Evolutionary conservation across 495 filamentous ascomycete genomes (phyloP).

Genomic region (Hyaloscypha hepaticicola): DNA sequence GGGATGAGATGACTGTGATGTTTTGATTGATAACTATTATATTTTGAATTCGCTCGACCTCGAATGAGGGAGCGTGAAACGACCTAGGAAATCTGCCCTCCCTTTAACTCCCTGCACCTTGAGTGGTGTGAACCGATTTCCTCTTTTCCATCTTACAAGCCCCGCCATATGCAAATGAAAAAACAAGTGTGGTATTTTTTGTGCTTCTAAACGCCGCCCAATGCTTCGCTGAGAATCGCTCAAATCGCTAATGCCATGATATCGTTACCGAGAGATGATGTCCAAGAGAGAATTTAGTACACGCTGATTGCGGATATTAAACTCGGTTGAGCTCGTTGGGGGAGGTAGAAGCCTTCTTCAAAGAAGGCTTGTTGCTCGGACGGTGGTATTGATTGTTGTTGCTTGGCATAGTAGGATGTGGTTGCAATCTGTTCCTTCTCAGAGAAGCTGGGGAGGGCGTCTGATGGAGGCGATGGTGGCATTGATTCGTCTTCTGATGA

Average conservation of each 20-base stretch:
- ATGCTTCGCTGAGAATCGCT: conserved; percentile 16
- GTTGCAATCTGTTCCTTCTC: conserved; percentile 51
- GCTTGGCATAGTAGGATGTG: conserved; percentile 29
- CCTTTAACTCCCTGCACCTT: conserved; percentile 23
- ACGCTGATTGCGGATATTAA: conserved; percentile 35
- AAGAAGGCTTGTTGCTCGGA: conserved; percentile 32
- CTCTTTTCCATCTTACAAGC: not conserved
- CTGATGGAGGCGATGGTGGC: conserved; percentile 79
- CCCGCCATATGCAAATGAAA: conserved; percentile 8
- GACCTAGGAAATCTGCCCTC: conserved; percentile 16
- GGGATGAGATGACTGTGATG: not conserved
- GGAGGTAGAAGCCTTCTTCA: conserved; percentile 32
- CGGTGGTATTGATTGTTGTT: conserved; percentile 25
- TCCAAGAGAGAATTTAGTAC: conserved; percentile 21
- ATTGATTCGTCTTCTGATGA: conserved; percentile 68
- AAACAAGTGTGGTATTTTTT: conserved; percentile 17
- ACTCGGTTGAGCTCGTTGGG: conserved; percentile 19
- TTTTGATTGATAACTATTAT: conserved; percentile 4
- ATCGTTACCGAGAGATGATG: not conserved
- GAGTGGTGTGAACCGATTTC: conserved; percentile 27
- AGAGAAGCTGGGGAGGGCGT: conserved; percentile 64
- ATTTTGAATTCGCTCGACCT: conserved; percentile 3
- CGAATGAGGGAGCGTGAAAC: conserved; percentile 8
- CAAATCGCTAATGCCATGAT: conserved; percentile 26
- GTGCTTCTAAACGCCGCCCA: conserved; percentile 7